Evolutionary conservation across 106 monocot genomes (phyloP).

Genomic region (Agapanthus africanus): DNA sequence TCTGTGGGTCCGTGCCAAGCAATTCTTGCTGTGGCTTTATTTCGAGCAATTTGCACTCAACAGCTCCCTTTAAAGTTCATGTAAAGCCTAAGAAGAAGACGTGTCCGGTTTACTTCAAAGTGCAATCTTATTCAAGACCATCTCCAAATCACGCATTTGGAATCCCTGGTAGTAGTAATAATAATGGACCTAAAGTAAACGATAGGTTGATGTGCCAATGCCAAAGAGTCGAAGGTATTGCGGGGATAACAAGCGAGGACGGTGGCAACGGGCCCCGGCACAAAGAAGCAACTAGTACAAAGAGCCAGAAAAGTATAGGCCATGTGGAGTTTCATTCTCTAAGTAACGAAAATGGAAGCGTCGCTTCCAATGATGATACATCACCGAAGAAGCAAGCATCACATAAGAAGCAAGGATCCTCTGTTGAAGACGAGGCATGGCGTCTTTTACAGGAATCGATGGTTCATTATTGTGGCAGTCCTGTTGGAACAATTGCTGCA

Average conservation of each 20-base stretch:
- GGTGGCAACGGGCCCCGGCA: slow-evolving; percentile 44
- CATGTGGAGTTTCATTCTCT: slow-evolving; percentile 20
- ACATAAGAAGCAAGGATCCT: slow-evolving; percentile 27
- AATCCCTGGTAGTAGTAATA: not conserved
- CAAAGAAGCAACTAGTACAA: slow-evolving; percentile 26
- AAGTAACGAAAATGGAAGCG: slow-evolving; percentile 21
- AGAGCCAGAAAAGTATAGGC: slow-evolving; percentile 27
- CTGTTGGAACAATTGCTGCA: slow-evolving; percentile 94
- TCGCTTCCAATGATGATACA: slow-evolving; percentile 11
- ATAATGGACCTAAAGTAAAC: not conserved
- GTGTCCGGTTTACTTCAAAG: not conserved
- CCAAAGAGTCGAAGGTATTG: slow-evolving; percentile 27
- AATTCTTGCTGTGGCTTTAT: slow-evolving; percentile 1
- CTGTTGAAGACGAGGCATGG: slow-evolving; percentile 88
- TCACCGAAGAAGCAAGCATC: slow-evolving; percentile 14
- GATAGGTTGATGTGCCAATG: no score
- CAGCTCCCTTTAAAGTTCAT: slow-evolving; percentile 1
- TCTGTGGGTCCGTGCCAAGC: not conserved
- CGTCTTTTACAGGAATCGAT: slow-evolving; percentile 64
- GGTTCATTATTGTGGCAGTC: slow-evolving; percentile 81
- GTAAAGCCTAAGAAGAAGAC: not conserved
- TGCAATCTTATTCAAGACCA: not conserved
- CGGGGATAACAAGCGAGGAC: slow-evolving; percentile 35
- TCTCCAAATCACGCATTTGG: not conserved
- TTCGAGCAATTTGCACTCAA: not conserved